Conservation (phyloP, 192 early-diverging fungal genomes). For the Globomyces pollinis-pini region DNA sequence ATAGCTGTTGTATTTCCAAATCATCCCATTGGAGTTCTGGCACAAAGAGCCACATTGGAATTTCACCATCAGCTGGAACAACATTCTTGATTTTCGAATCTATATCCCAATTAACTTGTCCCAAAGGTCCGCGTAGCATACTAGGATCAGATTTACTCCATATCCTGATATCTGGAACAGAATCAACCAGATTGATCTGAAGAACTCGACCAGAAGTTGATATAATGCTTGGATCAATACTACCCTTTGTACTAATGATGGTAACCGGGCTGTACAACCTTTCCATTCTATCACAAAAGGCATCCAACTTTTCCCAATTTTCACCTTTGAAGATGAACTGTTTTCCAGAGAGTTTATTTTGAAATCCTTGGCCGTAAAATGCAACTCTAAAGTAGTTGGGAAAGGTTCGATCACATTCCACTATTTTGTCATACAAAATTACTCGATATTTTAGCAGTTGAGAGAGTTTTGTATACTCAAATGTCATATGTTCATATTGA, state of each 20-base stretch:
- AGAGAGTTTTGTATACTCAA: slow-evolving; percentile 47
- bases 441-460: slow-evolving; percentile 49
- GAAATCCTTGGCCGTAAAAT: slow-evolving; percentile 59
- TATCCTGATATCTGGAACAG: slow-evolving; percentile 18
- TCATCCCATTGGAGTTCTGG: background rate
- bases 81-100: background rate
- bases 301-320: slow-evolving; percentile 67
- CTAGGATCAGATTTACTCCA: background rate
- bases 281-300: slow-evolving; percentile 64
- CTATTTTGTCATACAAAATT: slow-evolving; percentile 36
- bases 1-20: background rate
- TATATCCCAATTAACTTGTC: background rate
- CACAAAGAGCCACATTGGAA: background rate
- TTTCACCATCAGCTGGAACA: background rate
- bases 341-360: slow-evolving; percentile 42
- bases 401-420: slow-evolving; percentile 30
- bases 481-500: slow-evolving; percentile 49
- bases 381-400: slow-evolving; percentile 64
- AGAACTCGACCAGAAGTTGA: slow-evolving; percentile 43
- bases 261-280: slow-evolving; percentile 38
- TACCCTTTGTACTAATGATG: background rate
- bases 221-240: background rate
- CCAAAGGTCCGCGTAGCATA: background rate
- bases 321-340: slow-evolving; percentile 64
- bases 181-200: slow-evolving; percentile 61